A percentile compares a stretch with the other conserved stretches of the same genome.
Evolutionary conservation across 78 protist genomes (phyloP).

Genomic region (Polysphondylium violaceum): DNA sequence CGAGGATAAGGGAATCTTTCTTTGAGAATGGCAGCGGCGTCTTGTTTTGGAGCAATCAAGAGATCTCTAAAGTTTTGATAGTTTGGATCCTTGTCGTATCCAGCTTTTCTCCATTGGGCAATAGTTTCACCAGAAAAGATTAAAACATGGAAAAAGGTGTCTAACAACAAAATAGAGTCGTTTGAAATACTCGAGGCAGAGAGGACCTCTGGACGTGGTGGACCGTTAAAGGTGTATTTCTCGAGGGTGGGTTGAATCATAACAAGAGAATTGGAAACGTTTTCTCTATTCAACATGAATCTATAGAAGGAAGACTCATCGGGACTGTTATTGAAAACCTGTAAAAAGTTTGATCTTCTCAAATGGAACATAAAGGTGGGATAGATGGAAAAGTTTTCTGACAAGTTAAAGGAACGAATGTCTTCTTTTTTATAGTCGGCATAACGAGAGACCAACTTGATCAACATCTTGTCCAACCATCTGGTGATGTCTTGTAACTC

Average conservation of each 20-base stretch:
- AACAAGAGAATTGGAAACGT: constrained; percentile 85
- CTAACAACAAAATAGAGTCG: constrained; percentile 96
- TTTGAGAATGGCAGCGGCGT: constrained; percentile 79
- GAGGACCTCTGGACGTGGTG: constrained; percentile 89
- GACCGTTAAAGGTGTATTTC: constrained; percentile 86
- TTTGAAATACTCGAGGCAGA: constrained; percentile 51
- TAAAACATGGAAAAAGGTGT: constrained; percentile 97
- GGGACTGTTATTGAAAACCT: constrained; percentile 96
- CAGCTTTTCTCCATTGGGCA: constrained; percentile 93
- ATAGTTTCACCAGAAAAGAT: constrained; percentile 97
- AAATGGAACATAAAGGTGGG: constrained; percentile 99
- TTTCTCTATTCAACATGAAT: constrained; percentile 87
- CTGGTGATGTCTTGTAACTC: constrained; percentile 95
- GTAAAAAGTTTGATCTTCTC: constrained; percentile 96
- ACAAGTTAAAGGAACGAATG: constrained; percentile 87
- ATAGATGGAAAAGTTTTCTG: constrained; percentile 88
- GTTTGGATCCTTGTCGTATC: constrained; percentile 87
- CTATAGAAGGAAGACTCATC: constrained; percentile 97
- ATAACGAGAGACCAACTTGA: constrained; percentile 91
- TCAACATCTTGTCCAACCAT: constrained; percentile 98
- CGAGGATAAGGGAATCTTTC: constrained; percentile 90
- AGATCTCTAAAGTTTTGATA: constrained; percentile 86
- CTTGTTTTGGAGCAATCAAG: constrained; percentile 89
- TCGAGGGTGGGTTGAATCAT: constrained; percentile 99
- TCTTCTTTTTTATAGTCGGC: constrained; percentile 90